phyloP scores from a whole-genome alignment of 371 early-diverging fungal species.

The Lichtheimia ramosa region DNA sequence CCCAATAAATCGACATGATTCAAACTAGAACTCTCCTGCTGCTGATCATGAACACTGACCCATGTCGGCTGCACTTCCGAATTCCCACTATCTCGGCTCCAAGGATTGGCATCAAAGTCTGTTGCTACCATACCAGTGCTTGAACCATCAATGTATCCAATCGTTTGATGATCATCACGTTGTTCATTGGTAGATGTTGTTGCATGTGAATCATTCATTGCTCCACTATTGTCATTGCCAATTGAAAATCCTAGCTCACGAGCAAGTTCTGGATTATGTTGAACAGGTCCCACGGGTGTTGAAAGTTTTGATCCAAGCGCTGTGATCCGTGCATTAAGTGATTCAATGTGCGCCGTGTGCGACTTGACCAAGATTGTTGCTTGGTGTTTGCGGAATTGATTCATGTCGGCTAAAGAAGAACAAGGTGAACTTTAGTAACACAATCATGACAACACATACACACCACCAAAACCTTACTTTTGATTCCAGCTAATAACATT shows the following conservation, averaged over 20 bases:
- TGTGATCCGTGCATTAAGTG: conserved; percentile 30
- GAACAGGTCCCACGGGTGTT: conserved; percentile 33
- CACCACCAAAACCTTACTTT: conserved; percentile 44
- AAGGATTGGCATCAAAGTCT: conserved; percentile 47
- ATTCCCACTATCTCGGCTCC: conserved; percentile 28
- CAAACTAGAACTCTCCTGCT: conserved; percentile 17
- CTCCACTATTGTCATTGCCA: conserved; percentile 1
- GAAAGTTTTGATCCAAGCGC: conserved; percentile 30
- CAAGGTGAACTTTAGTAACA: background rate
- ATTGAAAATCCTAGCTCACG: conserved; percentile 36
- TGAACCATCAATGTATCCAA: conserved; percentile 3
- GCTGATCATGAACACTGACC: background rate
- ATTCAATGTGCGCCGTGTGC: conserved; percentile 56
- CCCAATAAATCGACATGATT: conserved; percentile 33
- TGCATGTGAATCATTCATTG: conserved; percentile 1
- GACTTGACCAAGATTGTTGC: conserved; percentile 46
- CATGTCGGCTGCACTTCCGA: background rate
- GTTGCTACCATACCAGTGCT: conserved; percentile 2
- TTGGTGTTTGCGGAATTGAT: conserved; percentile 52
- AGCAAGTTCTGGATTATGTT: conserved; percentile 42
- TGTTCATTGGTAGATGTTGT: background rate
- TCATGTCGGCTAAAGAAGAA: conserved; percentile 48
- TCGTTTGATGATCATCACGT: conserved; percentile 4
- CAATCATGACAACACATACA: background rate
- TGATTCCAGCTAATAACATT: conserved; percentile 60